Evolutionary conservation across 306 rosid species (phyloP), one percentile per base, ranked within the genome.

Genomic region (Lathyrus oleraceus): DNA sequence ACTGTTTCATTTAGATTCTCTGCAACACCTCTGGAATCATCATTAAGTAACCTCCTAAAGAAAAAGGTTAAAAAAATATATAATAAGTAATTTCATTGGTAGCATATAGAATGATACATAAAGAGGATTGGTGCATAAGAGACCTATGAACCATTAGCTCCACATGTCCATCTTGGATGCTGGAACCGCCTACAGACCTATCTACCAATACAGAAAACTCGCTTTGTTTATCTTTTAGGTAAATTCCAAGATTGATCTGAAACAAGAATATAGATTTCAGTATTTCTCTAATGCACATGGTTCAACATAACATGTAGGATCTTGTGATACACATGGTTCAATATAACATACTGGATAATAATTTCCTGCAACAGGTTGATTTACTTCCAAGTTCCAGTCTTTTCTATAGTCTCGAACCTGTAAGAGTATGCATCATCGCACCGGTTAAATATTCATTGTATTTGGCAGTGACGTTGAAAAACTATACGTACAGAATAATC

Each of bases 101-200:
- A 43, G 21, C 71, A 20, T 64, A 59, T 32, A 35, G 6, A 48
- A 61, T 44, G 47, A 17, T 36, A 7, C 23, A 73, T 23, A 6
- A 67, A 32, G 65, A 42, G 76, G 30, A 10, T 65, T 20, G 44
- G 40, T 39, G 23, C 39, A 40, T 25, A 56, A 51, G 69, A 80
- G 80, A 91, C 97, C 97, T 88, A 68, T 91, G 97, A 77, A 88
- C 74, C 96, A 91, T 91, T 62, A 91, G 84, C 81, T 91, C 97
- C 68, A 86, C 6, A 78, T 91, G 87, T 5, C 97, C 96, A 80
- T 91, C 96, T 56, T 43, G 71, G 42, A 91, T 75, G 85, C 97
- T 91, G 52, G 97, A 83, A 35, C 97, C 97, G 20, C 96, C 97
- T 6, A 91, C 85, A 36, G 97, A 82, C 64, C 97, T 84, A 76